A percentile compares a stretch with the other conserved stretches of the same genome.
Evolutionary conservation across 1,284 basidiomycete genomes (phyloP).

Genomic region (Veloporphyrellus conicus): DNA sequence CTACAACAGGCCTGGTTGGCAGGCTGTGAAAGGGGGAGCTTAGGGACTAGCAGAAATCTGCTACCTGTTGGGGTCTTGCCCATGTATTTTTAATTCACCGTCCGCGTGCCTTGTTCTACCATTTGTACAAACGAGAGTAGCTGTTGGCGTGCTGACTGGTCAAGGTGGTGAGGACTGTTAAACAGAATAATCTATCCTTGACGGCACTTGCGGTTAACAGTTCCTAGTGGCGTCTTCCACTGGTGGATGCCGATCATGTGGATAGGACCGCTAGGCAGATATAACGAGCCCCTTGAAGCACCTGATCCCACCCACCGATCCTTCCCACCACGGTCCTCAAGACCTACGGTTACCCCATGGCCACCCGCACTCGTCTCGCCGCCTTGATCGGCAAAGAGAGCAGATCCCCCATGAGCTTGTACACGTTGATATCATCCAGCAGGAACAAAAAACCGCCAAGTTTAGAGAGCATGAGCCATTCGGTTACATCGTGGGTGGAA

Average conservation of each 20-base stretch:
- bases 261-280: too few relatives aligned
- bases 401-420: slow-evolving; percentile 49
- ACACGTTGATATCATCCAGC: slow-evolving; percentile 38
- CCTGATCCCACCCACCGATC: background rate
- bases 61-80: background rate
- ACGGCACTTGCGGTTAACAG: too few relatives aligned
- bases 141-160: too few relatives aligned
- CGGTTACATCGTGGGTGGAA: slow-evolving; percentile 51
- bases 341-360: slow-evolving; percentile 40
- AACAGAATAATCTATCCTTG: too few relatives aligned
- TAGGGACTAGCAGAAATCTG: background rate
- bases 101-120: too few relatives aligned
- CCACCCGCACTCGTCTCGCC: slow-evolving; percentile 48
- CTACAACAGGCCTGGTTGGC: slow-evolving; percentile 22
- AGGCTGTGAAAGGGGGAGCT: slow-evolving; percentile 23
- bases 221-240: too few relatives aligned
- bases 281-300: background rate
- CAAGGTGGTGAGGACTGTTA: too few relatives aligned
- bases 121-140: too few relatives aligned
- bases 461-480: slow-evolving; percentile 55
- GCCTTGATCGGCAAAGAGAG: slow-evolving; percentile 47
- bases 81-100: background rate
- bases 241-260: too few relatives aligned
- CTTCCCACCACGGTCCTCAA: slow-evolving; percentile 46
- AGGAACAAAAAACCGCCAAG: slow-evolving; percentile 46